phyloP scores from a whole-genome alignment of 2,329 filamentous ascomycete genomes.

The Chalaropsis thielavioides region DNA sequence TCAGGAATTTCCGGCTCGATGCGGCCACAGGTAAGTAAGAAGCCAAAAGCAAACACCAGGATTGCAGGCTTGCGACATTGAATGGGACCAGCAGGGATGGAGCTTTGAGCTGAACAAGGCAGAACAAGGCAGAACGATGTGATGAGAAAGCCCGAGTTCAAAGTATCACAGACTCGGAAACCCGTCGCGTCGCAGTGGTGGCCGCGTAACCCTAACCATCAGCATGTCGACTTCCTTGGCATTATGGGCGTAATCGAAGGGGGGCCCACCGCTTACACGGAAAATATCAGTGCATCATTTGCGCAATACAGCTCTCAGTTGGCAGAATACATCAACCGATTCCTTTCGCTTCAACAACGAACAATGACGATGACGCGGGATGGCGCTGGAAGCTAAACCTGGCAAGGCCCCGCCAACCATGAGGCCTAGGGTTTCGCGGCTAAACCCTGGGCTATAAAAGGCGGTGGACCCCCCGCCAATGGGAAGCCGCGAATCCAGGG shows the following conservation, averaged over 20 bases:
- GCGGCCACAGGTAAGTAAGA: no score
- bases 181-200: no score
- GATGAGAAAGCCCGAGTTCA: no score
- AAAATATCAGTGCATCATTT: not conserved
- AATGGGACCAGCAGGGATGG: no score
- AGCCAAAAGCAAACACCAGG: no score
- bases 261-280: not conserved
- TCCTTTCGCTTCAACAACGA: not conserved
- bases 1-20: no score
- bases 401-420: slow-evolving; percentile 9
- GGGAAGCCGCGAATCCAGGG: not conserved
- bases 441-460: slow-evolving; percentile 13
- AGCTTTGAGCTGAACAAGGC: no score
- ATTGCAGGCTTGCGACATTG: no score
- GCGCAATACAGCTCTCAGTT: slow-evolving; percentile 2
- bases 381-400: not conserved
- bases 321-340: slow-evolving; percentile 9
- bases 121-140: no score
- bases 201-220: not conserved
- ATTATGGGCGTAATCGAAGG: not conserved
- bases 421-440: not conserved
- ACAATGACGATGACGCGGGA: slow-evolving; percentile 6
- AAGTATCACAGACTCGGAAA: no score
- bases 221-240: not conserved
- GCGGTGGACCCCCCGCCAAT: slow-evolving; percentile 17